phyloP scores from a whole-genome alignment of 2,329 filamentous ascomycete genomes.

The Penicillium sumatraense region DNA sequence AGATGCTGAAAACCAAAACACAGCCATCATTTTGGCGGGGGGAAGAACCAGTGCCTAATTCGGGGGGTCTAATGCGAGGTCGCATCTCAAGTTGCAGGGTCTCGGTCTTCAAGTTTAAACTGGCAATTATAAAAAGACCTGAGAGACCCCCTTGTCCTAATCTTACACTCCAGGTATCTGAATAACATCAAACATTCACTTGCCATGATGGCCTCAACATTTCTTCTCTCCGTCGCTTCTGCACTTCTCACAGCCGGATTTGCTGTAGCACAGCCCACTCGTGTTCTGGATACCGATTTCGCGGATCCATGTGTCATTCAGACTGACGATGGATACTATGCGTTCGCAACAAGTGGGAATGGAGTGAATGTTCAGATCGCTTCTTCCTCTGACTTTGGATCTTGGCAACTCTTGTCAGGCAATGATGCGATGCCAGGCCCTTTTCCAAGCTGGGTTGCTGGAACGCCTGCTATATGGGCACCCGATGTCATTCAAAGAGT shows the following conservation, averaged over 20 bases:
- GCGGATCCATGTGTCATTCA: slow-evolving; percentile 59
- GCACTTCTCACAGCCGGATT: slow-evolving; percentile 5
- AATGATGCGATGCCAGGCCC: slow-evolving; percentile 56
- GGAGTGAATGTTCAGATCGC: slow-evolving; percentile 59
- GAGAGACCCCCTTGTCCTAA: not conserved
- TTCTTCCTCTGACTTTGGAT: slow-evolving; percentile 50
- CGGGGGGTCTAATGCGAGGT: not conserved
- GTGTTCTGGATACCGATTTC: slow-evolving; percentile 51
- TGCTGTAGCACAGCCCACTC: slow-evolving; percentile 20
- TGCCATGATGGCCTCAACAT: slow-evolving; percentile 1
- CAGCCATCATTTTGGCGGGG: not conserved
- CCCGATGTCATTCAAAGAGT: slow-evolving; percentile 59
- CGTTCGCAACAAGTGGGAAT: slow-evolving; percentile 58
- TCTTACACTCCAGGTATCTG: too few species aligned
- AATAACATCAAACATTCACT: not conserved
- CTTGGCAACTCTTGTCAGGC: slow-evolving; percentile 52
- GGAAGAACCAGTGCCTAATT: not conserved
- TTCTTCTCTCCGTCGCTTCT: slow-evolving; percentile 4
- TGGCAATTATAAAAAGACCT: not conserved
- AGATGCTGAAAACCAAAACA: not conserved
- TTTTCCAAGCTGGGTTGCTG: slow-evolving; percentile 56
- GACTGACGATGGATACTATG: slow-evolving; percentile 56
- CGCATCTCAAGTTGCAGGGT: not conserved
- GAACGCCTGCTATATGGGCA: slow-evolving; percentile 58
- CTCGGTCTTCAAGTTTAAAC: too few species aligned